Percentiles rank a stretch among this genome's conserved stretches.
These are phyloP conservation scores for Ophiostoma novo-ulmi DNA, from an alignment of 2,329 filamentous ascomycete species.

Conservation along the genomic window DNA sequence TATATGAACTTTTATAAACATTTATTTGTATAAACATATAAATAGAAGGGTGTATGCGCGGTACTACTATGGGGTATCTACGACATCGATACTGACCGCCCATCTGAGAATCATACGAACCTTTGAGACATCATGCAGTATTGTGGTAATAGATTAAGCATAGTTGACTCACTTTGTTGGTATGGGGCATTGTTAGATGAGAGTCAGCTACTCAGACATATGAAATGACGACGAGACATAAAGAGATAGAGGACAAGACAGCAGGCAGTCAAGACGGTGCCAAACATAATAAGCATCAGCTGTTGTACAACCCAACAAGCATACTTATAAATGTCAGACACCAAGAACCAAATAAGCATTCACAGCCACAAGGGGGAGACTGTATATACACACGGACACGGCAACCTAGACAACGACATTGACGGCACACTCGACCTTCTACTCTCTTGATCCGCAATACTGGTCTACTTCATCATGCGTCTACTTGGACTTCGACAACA, in stretches of 20 bases:
- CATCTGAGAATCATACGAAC: background rate
- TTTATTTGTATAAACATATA: too few species aligned
- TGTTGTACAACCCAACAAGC: background rate
- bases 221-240: background rate
- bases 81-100: background rate
- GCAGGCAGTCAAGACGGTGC: background rate
- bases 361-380: background rate
- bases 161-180: background rate
- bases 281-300: background rate
- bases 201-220: too few species aligned
- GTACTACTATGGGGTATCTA: background rate
- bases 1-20: too few species aligned
- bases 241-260: background rate
- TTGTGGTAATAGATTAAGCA: background rate
- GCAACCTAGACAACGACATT: background rate
- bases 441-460: background rate
- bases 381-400: conserved; percentile 1
- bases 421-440: background rate
- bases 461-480: background rate
- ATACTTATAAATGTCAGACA: background rate
- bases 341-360: background rate
- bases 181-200: background rate
- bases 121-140: background rate
- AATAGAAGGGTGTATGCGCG: background rate
- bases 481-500: background rate